phyloP scores from a whole-genome alignment of 345 rosid species.

The Sisymbrium altissimum region DNA sequence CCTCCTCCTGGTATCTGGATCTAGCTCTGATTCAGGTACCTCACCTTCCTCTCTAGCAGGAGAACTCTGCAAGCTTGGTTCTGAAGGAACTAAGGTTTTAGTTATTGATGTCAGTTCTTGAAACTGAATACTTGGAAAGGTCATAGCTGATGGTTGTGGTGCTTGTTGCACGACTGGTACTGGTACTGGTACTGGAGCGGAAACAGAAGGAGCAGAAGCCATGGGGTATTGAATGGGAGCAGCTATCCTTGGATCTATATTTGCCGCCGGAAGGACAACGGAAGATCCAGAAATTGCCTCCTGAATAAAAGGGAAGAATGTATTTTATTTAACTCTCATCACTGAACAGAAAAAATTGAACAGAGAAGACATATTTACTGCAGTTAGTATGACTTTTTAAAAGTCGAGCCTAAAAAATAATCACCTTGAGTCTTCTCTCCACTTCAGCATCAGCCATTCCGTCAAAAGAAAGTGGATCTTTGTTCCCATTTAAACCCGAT shows the following conservation, averaged over 20 bases:
- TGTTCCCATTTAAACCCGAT: slow-evolving; percentile 58
- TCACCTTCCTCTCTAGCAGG: slow-evolving; percentile 99
- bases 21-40: slow-evolving; percentile 96
- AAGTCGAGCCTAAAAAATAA: background rate
- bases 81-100: slow-evolving; percentile 63
- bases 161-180: slow-evolving; percentile 30
- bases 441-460: slow-evolving; percentile 88
- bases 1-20: slow-evolving; percentile 95
- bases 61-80: slow-evolving; percentile 77
- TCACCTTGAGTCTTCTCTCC: slow-evolving; percentile 82
- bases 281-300: slow-evolving; percentile 74
- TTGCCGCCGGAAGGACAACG: slow-evolving; percentile 44
- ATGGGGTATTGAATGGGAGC: slow-evolving; percentile 52
- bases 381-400: slow-evolving; percentile 9
- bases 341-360: background rate
- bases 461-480: slow-evolving; percentile 68
- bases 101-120: slow-evolving; percentile 49
- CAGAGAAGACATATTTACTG: background rate
- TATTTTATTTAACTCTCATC: background rate
- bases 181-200: slow-evolving; percentile 45
- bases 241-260: slow-evolving; percentile 64
- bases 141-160: slow-evolving; percentile 44
- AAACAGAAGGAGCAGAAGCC: slow-evolving; percentile 59
- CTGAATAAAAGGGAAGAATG: slow-evolving; percentile 40
- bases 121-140: slow-evolving; percentile 57